phyloP scores from a whole-genome alignment of 768 basidiomycete genomes.

The Leccinum subtestaceum region DNA sequence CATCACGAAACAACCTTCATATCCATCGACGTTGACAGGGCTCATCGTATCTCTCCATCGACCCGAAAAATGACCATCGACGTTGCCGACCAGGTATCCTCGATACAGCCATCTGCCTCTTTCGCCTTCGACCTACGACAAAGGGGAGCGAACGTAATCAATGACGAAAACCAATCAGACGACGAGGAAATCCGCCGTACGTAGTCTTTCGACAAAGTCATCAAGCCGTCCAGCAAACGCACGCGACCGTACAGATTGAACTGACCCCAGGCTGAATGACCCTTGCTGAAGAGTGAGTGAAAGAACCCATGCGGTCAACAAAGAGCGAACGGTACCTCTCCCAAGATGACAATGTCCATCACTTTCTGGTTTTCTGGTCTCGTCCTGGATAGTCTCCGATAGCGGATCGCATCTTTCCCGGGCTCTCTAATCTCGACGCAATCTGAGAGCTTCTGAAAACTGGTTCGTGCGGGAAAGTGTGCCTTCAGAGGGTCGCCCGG shows the following conservation, averaged over 20 bases:
- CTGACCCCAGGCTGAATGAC: conserved; percentile 90
- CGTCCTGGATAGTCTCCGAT: conserved; percentile 27
- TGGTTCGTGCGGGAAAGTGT: conserved; percentile 54
- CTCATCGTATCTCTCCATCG: conserved; percentile 86
- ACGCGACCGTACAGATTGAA: conserved; percentile 79
- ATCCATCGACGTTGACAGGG: conserved; percentile 57
- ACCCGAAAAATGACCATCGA: conserved; percentile 70
- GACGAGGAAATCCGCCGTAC: conserved; percentile 38
- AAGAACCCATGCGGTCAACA: conserved; percentile 11
- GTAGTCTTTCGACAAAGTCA: conserved; percentile 84
- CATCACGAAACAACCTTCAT: conserved; percentile 87
- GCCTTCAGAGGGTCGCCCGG: conserved; percentile 63
- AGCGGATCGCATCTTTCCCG: conserved; percentile 30
- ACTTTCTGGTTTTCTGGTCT: conserved; percentile 31
- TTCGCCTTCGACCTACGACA: conserved; percentile 56
- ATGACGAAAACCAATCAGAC: not conserved
- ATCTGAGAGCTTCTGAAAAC: conserved; percentile 45
- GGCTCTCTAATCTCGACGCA: conserved; percentile 50
- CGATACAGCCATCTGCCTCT: conserved; percentile 86
- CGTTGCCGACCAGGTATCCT: conserved; percentile 73
- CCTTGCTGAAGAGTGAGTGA: conserved; percentile 41
- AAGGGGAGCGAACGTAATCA: not conserved
- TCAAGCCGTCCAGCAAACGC: conserved; percentile 76
- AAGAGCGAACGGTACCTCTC: conserved; percentile 51
- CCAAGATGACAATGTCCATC: conserved; percentile 64